These are phyloP conservation scores for Hypoxylon rickii DNA, from an alignment of 495 filamentous ascomycete species.

Conservation along the genomic window DNA sequence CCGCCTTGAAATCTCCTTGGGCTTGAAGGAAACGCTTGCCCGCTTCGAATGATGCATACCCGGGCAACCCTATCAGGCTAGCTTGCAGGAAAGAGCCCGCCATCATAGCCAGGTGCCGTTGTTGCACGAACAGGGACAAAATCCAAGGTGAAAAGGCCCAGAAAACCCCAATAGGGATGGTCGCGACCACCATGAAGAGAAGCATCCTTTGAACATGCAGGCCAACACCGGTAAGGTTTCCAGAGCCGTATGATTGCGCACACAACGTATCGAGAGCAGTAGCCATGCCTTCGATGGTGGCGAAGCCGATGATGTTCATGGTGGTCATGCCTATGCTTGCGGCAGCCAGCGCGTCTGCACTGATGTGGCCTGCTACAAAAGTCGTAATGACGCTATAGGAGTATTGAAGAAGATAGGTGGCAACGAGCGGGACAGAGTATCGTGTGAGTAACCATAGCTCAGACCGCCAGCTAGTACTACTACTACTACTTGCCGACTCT, in stretches of 20 bases:
- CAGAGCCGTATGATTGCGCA: conserved; percentile 76
- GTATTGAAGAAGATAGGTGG: conserved; percentile 77
- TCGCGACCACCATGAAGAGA: conserved; percentile 65
- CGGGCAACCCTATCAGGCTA: conserved; percentile 68
- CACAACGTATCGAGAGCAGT: conserved; percentile 78
- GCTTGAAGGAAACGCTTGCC: conserved; percentile 76
- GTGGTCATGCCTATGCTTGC: conserved; percentile 44
- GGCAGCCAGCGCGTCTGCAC: conserved; percentile 66
- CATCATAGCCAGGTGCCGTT: conserved; percentile 60
- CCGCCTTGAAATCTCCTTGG: conserved; percentile 72
- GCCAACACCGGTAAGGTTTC: conserved; percentile 68
- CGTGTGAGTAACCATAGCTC: conserved; percentile 45
- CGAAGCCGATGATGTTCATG: conserved; percentile 71
- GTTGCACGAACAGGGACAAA: conserved; percentile 65
- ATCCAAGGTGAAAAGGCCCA: conserved; percentile 68
- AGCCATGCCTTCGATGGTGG: conserved; percentile 71
- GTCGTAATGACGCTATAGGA: conserved; percentile 72
- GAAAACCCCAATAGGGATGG: conserved; percentile 66
- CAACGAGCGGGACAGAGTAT: conserved; percentile 68
- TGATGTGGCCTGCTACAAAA: conserved; percentile 69
- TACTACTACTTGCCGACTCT: no score
- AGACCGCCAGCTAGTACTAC: conserved; percentile 13
- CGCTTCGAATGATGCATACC: conserved; percentile 72
- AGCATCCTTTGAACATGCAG: conserved; percentile 74
- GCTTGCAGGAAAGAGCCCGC: conserved; percentile 72